Conservation (phyloP, 257 asterid genomes). For the Fraxinus quadrangulata region DNA sequence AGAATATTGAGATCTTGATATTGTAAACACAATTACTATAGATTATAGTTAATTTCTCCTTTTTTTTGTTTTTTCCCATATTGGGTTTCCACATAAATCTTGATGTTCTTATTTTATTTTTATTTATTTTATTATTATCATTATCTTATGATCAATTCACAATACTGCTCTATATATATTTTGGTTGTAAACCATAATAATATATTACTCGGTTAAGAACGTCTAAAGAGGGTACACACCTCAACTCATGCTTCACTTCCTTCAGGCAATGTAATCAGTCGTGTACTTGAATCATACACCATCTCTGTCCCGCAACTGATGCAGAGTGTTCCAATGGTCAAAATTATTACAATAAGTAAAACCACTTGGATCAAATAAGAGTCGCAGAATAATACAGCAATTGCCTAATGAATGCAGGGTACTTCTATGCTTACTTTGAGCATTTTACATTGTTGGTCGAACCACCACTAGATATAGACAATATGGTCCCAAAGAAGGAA, state of each 20-base stretch:
- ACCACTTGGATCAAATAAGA: not conserved
- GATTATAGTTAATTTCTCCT: too few relatives aligned
- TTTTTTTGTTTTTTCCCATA: too few relatives aligned
- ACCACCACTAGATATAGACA: constrained; percentile 86
- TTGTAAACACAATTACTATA: too few relatives aligned
- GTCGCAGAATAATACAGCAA: not conserved
- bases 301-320: constrained; percentile 43
- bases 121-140: too few relatives aligned
- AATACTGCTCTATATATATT: too few relatives aligned
- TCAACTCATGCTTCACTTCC: constrained; percentile 39
- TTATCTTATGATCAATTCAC: too few relatives aligned
- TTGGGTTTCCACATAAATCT: too few relatives aligned
- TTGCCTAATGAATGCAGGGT: constrained; percentile 14
- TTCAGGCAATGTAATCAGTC: constrained; percentile 55
- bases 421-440: constrained; percentile 58
- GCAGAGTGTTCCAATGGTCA: constrained; percentile 14
- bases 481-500: constrained; percentile 94
- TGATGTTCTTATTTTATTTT: too few relatives aligned
- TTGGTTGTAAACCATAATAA: too few relatives aligned
- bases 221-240: constrained; percentile 26
- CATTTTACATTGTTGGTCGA: constrained; percentile 67
- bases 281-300: constrained; percentile 39
- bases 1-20: too few relatives aligned
- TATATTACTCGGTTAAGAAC: not conserved
- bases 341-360: not conserved